These are phyloP conservation scores for Anacardium occidentale DNA, from an alignment of 345 rosid genomes.

Conservation along the genomic window DNA sequence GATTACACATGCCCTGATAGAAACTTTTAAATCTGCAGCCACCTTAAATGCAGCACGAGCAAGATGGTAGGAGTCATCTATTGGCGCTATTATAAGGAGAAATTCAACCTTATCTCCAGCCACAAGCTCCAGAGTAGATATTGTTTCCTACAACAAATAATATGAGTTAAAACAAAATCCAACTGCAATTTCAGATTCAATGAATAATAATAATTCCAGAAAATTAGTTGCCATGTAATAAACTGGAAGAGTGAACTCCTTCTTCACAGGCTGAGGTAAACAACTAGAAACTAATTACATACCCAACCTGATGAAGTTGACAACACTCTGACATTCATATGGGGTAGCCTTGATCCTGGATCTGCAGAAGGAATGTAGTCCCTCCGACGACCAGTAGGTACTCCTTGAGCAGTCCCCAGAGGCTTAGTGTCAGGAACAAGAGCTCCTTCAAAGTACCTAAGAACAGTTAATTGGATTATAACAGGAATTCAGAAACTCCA, in stretches of 20 bases:
- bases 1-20: constrained; percentile 53
- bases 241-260: background rate
- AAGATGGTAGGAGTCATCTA: constrained; percentile 59
- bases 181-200: constrained; percentile 2
- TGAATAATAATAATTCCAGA: constrained; percentile 6
- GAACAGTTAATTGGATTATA: constrained; percentile 9
- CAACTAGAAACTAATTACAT: constrained; percentile 5
- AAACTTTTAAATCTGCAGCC: constrained; percentile 55
- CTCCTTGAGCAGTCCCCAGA: constrained; percentile 26
- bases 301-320: constrained; percentile 48
- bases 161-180: background rate
- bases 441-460: constrained; percentile 82
- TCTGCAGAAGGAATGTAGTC: constrained; percentile 74
- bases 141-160: constrained; percentile 34
- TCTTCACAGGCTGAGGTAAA: background rate
- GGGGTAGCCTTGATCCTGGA: constrained; percentile 91
- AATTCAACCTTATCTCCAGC: constrained; percentile 68
- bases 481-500: background rate
- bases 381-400: constrained; percentile 71
- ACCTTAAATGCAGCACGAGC: constrained; percentile 52
- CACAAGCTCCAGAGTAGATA: constrained; percentile 78
- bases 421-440: constrained; percentile 52
- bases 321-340: constrained; percentile 56
- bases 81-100: constrained; percentile 72
- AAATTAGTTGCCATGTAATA: background rate